Evolutionary conservation across 2,329 filamentous ascomycete species (phyloP), one percentile per base, ranked within the genome.

Genomic region (Trichoderma breve): DNA sequence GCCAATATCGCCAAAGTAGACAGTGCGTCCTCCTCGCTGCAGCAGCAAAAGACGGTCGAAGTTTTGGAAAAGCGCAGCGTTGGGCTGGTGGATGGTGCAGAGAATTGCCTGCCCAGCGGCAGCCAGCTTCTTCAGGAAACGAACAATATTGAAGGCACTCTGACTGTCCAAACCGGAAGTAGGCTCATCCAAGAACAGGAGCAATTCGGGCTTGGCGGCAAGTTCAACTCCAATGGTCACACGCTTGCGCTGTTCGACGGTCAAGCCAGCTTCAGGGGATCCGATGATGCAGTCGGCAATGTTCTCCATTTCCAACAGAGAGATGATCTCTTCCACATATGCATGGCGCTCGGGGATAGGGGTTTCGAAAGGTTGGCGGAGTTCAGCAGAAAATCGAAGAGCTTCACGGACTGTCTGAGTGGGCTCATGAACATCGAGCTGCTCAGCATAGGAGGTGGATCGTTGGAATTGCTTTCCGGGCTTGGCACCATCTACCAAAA

Each of bases 141-240:
- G 90, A 30, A 93, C 90, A 75, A 93, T 93, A 80, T 93, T 93
- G 83, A 91, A 94, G 21, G 92, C 91, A 71, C 87, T 90, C 79
- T 93, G 81, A 71, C 80, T 79, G 74, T 83, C 81, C 1, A 95
- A 88, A 71, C 92, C 92, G 2, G 89, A 92, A 0, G 92, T 94
- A 0, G 92, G 92, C 80, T 95, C 92, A 74, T 95, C 92, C 47
- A 95, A 83, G 85, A 95, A 95, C 26, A 95, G 86, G 1, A 94
- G 86, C 6, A 94, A 84, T 75, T 93, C 88, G 1, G 92, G 92
- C 81, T 93, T 96, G 18, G 94, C 94, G 9, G 93, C 93, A 8
- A 97, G 86, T 79, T 97, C 94, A 11, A 97, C 93, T 76, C 93
- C 94, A 72, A 97, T 97, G 0, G 94, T 97, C n/a, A 97, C 88